Percentiles rank a stretch among this genome's conserved stretches.
Evolutionary conservation across 257 asterid species (phyloP).

Genomic region (Forsythia suspensa): DNA sequence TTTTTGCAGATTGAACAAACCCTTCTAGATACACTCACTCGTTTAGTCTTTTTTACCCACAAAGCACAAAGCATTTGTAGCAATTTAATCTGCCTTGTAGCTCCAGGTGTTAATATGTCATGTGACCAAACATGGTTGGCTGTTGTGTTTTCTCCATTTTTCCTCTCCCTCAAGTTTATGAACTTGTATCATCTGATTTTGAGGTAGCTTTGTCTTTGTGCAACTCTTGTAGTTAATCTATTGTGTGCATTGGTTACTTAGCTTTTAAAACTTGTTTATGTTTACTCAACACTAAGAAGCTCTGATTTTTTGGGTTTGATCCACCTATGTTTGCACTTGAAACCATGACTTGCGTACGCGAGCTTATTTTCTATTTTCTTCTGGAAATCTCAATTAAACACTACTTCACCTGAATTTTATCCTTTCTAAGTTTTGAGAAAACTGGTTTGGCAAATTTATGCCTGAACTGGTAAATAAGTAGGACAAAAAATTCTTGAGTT

Average conservation of each 20-base stretch:
- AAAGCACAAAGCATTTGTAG: not conserved
- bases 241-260: constrained; percentile 1
- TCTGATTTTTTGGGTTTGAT: constrained; percentile 11
- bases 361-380: constrained; percentile 9
- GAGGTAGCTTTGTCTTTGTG: constrained; percentile 6
- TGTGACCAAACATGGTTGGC: not conserved
- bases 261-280: not conserved
- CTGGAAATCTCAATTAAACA: constrained; percentile 1
- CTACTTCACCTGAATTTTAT: not conserved
- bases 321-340: not conserved
- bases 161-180: not conserved
- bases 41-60: not conserved
- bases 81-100: not conserved
- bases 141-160: constrained; percentile 6
- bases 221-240: not conserved
- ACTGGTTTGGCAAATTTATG: constrained; percentile 27
- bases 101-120: constrained; percentile 10
- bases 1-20: not conserved
- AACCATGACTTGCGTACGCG: constrained; percentile 5
- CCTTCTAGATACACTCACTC: not conserved
- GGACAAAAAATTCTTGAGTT: constrained; percentile 60
- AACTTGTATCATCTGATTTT: not conserved
- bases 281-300: not conserved
- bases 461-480: constrained; percentile 29
- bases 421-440: constrained; percentile 15